A percentile compares a stretch with the other conserved stretches of the same genome.
Conservation (phyloP, 495 filamentous ascomycete genomes). For the Baudoinia panamericana region DNA sequence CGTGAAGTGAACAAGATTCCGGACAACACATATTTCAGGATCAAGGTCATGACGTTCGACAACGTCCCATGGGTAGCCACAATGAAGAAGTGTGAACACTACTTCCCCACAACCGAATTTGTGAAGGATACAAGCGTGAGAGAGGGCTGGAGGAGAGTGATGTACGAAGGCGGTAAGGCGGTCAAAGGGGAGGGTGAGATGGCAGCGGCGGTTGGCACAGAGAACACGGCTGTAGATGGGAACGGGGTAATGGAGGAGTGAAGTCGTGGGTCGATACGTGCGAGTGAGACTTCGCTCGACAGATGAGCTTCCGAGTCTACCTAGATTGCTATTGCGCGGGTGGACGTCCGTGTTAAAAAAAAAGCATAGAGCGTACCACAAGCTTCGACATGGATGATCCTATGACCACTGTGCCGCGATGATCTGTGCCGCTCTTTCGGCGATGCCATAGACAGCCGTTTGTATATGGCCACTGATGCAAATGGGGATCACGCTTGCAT, state of each 20-base stretch:
- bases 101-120: constrained; percentile 40
- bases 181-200: constrained; percentile 18
- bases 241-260: constrained; percentile 3
- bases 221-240: constrained; percentile 2
- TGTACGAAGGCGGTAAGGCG: constrained; percentile 18
- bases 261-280: background rate
- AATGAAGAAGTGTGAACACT: constrained; percentile 99
- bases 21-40: constrained; percentile 93
- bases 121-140: constrained; percentile 27
- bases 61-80: constrained; percentile 95
- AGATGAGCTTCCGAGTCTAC: too few species aligned
- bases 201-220: constrained; percentile 3
- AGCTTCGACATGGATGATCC: too few species aligned
- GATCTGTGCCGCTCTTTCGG: constrained; percentile 18
- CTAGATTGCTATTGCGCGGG: too few species aligned
- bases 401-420: constrained; percentile 6
- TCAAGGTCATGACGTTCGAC: constrained; percentile 91
- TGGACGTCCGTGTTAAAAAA: too few species aligned
- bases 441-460: constrained; percentile 16
- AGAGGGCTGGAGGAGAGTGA: constrained; percentile 20
- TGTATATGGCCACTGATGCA: constrained; percentile 8
- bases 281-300: background rate
- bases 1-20: constrained; percentile 69
- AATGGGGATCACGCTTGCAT: constrained; percentile 18
- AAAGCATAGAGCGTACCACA: too few species aligned